Percentiles rank a stretch among this genome's conserved stretches.
Conservation (phyloP, 805 yeast species). For the Saccharomyces kudriavzevii region DNA sequence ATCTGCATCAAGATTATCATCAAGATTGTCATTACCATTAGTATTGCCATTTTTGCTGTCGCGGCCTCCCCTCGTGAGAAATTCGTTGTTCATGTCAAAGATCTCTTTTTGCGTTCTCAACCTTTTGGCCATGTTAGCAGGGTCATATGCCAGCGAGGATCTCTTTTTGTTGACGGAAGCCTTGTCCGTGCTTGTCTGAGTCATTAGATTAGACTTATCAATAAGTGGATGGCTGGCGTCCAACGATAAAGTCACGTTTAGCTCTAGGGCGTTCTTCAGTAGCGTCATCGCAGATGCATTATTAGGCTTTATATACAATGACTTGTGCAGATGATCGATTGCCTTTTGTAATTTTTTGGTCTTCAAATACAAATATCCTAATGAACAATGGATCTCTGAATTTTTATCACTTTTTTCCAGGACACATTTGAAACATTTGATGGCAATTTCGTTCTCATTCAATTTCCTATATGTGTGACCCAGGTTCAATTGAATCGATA, state of each 20-base stretch:
- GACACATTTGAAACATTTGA: constrained; percentile 70
- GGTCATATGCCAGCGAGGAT: constrained; percentile 1
- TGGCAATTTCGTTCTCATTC: constrained; percentile 54
- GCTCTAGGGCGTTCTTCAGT: constrained; percentile 67
- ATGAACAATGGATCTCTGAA: constrained; percentile 68
- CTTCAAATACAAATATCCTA: constrained; percentile 76
- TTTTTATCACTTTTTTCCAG: constrained; percentile 61
- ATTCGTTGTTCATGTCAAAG: not conserved
- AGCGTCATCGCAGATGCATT: constrained; percentile 83
- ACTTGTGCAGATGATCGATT: constrained; percentile 68
- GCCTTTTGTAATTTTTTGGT: constrained; percentile 57
- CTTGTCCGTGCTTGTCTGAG: not conserved
- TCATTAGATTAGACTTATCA: constrained; percentile 12
- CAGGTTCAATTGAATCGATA: constrained; percentile 74
- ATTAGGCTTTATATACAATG: constrained; percentile 67
- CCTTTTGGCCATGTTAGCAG: not conserved
- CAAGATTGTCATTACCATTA: not conserved
- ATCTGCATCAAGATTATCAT: not conserved
- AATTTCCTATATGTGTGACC: constrained; percentile 80
- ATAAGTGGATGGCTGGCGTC: constrained; percentile 28
- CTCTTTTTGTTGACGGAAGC: constrained; percentile 1
- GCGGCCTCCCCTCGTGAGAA: not conserved
- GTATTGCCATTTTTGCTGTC: not conserved
- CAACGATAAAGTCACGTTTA: constrained; percentile 33
- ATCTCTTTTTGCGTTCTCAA: not conserved